Evolutionary conservation across 2,329 filamentous ascomycete genomes (phyloP), one percentile per base, ranked within the genome.

Genomic region (Cladosporium oxysporum): DNA sequence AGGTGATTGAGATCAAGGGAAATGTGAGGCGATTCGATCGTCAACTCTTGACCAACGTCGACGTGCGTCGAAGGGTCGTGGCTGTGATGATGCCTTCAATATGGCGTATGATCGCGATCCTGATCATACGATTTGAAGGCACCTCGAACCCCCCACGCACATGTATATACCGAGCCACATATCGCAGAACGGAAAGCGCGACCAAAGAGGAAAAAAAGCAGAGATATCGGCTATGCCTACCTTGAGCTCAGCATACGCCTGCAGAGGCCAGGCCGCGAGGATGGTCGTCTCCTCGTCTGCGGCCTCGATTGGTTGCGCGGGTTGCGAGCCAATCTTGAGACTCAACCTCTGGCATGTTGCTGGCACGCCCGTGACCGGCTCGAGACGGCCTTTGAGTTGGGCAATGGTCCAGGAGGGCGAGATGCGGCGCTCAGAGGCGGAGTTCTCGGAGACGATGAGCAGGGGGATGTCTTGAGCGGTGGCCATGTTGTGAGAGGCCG

Each of bases 331-430:
- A 18, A 88, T 82, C 76, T 89, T 91, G 75, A 97, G 83, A 33
- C 83, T 88, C 68, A 99, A 85, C 68, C 83, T 87, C 78, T 98
- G 95, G 67, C 85, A 88, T 33, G 85, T 85, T 12, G 93, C 91
- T 18, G 95, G 94, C 44, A 98, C 88, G 68, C 95, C 95, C 1
- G 94, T 98, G 79, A 98, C 89, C 68, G 92, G 90, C 79, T 98
- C 94, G 61, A 99, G 88, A 79, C 95, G 96, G 62, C 84, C 81
- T 81, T 94, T 97, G 73, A 98, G 85, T 73, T 92, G 89, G 64
- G 85, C 84, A 75, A 99, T 90, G 68, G 90, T 90, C 95, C 95
- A 99, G 71, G 93, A 90, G 16, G 94, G 94, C 29, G 92, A 94
- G 77, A 98, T 88, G 71, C 95, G 91, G 68, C 94, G 91, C 81